phyloP scores from a whole-genome alignment of 768 basidiomycete species.

The Boletus subcaerulescens region DNA sequence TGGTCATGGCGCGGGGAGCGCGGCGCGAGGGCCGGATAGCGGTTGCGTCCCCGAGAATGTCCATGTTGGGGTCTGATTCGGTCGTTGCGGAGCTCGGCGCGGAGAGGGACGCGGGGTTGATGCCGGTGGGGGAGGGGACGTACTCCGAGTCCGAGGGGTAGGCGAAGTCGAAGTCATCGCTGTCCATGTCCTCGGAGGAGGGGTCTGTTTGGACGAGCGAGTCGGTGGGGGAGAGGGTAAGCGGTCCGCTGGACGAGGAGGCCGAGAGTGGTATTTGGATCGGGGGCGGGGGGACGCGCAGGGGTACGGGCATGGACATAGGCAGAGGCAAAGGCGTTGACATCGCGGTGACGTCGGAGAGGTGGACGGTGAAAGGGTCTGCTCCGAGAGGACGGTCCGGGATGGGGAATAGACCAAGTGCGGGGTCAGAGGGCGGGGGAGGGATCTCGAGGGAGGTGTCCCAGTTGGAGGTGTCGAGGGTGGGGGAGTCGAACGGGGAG shows the following conservation, averaged over 20 bases:
- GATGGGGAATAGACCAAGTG: constrained; percentile 12
- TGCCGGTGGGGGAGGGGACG: constrained; percentile 7
- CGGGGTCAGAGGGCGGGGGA: not conserved
- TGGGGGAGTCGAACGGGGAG: not conserved
- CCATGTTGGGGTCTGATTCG: not conserved
- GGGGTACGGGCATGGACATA: not conserved
- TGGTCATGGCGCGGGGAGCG: constrained; percentile 21
- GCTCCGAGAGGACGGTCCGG: constrained; percentile 18
- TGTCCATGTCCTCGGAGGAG: constrained; percentile 18
- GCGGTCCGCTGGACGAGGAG: not conserved
- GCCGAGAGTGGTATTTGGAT: constrained; percentile 7
- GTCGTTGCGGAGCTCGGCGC: not conserved
- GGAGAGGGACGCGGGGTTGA: constrained; percentile 12
- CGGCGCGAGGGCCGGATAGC: constrained; percentile 21
- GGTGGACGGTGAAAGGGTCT: not conserved
- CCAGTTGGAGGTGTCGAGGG: not conserved
- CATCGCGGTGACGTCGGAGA: constrained; percentile 14
- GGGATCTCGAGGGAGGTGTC: not conserved
- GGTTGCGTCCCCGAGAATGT: not conserved
- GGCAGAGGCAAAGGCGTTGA: not conserved
- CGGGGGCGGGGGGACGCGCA: not conserved
- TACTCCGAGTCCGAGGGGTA: constrained; percentile 26
- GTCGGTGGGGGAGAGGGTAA: constrained; percentile 1
- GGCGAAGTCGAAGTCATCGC: constrained; percentile 15
- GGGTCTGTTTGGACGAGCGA: not conserved